Conservation (phyloP, 2,329 filamentous ascomycete genomes). For the Calonectria pauciramosa region DNA sequence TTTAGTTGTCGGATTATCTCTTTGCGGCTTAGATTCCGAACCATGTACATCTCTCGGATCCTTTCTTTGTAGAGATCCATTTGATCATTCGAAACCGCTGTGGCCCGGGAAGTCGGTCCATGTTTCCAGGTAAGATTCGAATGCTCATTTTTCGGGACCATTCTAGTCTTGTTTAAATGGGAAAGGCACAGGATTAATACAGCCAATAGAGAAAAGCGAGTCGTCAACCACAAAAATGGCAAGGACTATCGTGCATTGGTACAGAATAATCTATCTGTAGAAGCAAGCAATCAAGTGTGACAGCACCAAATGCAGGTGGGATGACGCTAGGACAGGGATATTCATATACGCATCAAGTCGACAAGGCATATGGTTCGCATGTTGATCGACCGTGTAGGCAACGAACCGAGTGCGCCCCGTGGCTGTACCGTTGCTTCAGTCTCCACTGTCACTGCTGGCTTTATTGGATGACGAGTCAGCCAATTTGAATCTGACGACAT, state of each 20-base stretch:
- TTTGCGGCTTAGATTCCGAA: not conserved
- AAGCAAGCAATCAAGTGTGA: not conserved
- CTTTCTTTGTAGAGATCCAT: constrained; percentile 11
- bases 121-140: not conserved
- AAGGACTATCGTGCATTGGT: not conserved
- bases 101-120: not conserved
- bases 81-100: not conserved
- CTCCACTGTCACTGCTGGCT: not conserved
- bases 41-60: constrained; percentile 13
- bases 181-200: too few relatives aligned
- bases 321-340: not conserved
- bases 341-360: not conserved
- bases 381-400: not conserved
- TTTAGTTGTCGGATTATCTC: not conserved
- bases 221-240: not conserved
- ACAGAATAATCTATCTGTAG: not conserved
- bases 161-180: not conserved
- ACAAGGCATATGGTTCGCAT: not conserved
- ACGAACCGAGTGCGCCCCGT: not conserved
- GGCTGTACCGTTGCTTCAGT: not conserved
- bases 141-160: not conserved
- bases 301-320: not conserved
- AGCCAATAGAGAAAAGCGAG: not conserved
- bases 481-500: too few relatives aligned
- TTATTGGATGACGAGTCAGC: not conserved